Evolutionary conservation across 176 grass and related monocot genomes (phyloP).

Genomic region (Avena insularis): DNA sequence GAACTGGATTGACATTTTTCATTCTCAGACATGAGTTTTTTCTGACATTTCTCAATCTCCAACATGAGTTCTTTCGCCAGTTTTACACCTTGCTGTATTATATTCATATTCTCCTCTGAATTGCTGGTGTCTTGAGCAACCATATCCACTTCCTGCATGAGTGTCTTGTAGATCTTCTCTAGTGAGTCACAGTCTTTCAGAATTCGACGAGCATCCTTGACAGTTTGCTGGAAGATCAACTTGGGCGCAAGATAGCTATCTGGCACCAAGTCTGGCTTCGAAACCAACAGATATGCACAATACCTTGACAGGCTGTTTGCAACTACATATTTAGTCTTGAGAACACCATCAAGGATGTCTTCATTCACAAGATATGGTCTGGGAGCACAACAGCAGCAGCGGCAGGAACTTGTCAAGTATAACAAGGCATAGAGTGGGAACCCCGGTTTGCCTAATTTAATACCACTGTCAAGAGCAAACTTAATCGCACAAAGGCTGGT

Average conservation of each 20-base stretch:
- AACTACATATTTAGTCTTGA: neutral
- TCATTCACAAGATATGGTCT: neutral
- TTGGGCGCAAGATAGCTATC: conserved; percentile 26
- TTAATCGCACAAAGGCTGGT: conserved; percentile 47
- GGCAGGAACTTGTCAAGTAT: neutral
- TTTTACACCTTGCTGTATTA: neutral
- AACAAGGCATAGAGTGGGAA: neutral
- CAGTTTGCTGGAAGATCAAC: conserved; percentile 6
- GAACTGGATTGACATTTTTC: too few species aligned
- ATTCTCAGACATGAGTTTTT: neutral
- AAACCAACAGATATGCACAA: conserved; percentile 55
- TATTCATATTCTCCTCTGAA: neutral
- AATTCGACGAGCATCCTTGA: conserved; percentile 2
- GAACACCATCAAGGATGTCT: neutral
- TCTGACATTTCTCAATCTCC: neutral
- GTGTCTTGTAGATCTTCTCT: neutral
- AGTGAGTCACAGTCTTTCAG: conserved; percentile 4
- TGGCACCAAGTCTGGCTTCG: conserved; percentile 40
- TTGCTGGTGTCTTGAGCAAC: neutral
- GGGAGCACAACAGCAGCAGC: neutral
- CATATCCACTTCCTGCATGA: neutral
- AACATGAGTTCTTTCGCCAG: neutral
- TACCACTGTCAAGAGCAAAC: neutral
- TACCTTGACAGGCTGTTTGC: conserved; percentile 56
- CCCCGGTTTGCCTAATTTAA: neutral